These are phyloP conservation scores for Entrophospora sp. DNA, from an alignment of 192 early-diverging fungal genomes.

Conservation along the genomic window DNA sequence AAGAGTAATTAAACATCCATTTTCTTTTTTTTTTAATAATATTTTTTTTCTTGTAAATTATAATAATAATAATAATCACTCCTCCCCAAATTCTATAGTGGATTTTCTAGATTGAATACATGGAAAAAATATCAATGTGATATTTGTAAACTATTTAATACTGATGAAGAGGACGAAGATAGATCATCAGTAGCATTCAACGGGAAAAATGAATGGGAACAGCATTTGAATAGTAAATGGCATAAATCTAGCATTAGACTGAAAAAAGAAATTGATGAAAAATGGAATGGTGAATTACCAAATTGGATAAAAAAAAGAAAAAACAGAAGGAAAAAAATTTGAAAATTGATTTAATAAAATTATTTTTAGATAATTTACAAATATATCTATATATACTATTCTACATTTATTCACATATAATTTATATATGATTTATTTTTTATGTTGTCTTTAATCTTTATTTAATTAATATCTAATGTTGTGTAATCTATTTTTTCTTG, in stretches of 20 bases:
- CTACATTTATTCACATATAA: too few relatives aligned
- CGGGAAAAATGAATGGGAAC: slow-evolving; percentile 66
- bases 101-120: slow-evolving; percentile 23
- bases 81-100: slow-evolving; percentile 2
- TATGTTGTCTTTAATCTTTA: too few relatives aligned
- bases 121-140: slow-evolving; percentile 67
- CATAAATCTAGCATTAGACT: slow-evolving; percentile 47
- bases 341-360: too few relatives aligned
- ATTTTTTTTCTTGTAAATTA: slow-evolving; percentile 27
- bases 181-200: slow-evolving; percentile 45
- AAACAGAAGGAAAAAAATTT: background rate
- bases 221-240: slow-evolving; percentile 57
- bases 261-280: slow-evolving; percentile 25
- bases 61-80: background rate
- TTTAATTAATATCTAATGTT: too few relatives aligned
- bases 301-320: slow-evolving; percentile 6
- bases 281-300: slow-evolving; percentile 10
- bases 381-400: too few relatives aligned
- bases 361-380: too few relatives aligned
- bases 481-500: too few relatives aligned
- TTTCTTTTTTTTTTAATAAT: slow-evolving; percentile 14
- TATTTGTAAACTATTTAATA: slow-evolving; percentile 47
- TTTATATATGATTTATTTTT: too few relatives aligned
- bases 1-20: slow-evolving; percentile 27
- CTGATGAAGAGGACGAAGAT: slow-evolving; percentile 18